Base-by-base conservation (phyloP, 768 basidiomycete genomes). In the Peribolospora baueri region DNA sequence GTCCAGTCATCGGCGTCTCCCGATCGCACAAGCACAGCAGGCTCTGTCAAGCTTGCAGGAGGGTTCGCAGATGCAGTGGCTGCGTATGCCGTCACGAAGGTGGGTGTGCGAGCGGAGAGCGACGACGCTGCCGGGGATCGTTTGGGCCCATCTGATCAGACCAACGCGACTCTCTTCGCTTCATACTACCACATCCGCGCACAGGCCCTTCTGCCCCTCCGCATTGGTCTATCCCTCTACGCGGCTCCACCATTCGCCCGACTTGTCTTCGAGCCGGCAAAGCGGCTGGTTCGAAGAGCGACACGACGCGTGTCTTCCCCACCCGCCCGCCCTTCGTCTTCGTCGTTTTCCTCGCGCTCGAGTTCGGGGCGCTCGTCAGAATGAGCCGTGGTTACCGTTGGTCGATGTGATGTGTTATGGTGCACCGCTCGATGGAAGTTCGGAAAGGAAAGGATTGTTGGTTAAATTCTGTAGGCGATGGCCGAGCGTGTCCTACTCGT, bases 21-120 rank as follows among this genome's bases (percentile, higher is more conserved):
- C 25, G 25, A 25, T 25, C 25, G 25, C 25, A 25, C 25, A 25
- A 25, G 25, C 25, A 25, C 25, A 25, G 25, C 25, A 25, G 25
- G 25, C 25, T 25, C 25, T 25, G 50, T 53, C 5, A 50, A 42
- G 14, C 59, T 65, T 3, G 63, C 61, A 7, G 61, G 60, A 13
- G 61, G 62, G 13, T 63, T 68, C 1, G 64, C 67, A 5, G 65
- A 68, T 58, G 64, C 65, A 1, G 61, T 65, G 6, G 66, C 66
- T 2, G 68, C 69, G 1, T 70, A 70, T 61, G 59, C 69, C 5
- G 59, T 65, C 2, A 65, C 67, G 60, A 70, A 70, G 60, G 70
- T 67, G 53, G 60, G 68, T 56, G 5, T 38, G 5, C 38, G 9
- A 13, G 25, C 8, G 25, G 25, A 25, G 25, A 25, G 25, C 25